Conservation (phyloP, 2,329 filamentous ascomycete genomes). For the Colletotrichum sp. region DNA sequence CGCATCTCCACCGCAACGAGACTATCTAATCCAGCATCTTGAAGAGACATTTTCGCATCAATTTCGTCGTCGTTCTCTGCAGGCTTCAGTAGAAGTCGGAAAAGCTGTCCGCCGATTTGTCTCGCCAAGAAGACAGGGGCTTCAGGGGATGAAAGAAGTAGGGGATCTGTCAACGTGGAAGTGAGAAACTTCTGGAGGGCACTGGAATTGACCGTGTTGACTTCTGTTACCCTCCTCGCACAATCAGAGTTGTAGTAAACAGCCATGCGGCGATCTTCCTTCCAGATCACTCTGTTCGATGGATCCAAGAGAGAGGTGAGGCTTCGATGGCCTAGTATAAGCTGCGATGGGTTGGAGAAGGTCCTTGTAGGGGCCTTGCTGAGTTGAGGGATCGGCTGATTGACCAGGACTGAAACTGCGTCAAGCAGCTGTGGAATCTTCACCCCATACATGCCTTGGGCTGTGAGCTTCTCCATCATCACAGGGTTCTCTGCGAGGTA, state of each 20-base stretch:
- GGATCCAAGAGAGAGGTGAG: constrained; percentile 9
- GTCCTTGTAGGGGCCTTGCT: neutral
- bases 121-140: neutral
- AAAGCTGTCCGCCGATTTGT: constrained; percentile 23
- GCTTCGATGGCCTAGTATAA: constrained; percentile 5
- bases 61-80: constrained; percentile 22
- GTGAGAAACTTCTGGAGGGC: neutral
- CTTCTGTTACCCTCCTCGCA: neutral
- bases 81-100: constrained; percentile 21
- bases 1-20: constrained; percentile 28
- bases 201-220: constrained; percentile 27
- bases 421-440: constrained; percentile 20
- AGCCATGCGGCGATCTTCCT: constrained; percentile 27
- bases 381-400: neutral
- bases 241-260: constrained; percentile 22
- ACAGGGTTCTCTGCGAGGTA: constrained; percentile 30
- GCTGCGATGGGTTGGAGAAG: constrained; percentile 20
- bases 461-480: constrained; percentile 5
- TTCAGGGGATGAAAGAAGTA: neutral
- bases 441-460: constrained; percentile 7
- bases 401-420: neutral
- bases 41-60: neutral
- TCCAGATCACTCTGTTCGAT: constrained; percentile 22
- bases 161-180: neutral
- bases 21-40: constrained; percentile 24